Base-by-base conservation (phyloP, 2,329 filamentous ascomycete genomes). In the Pyricularia pennisetigena region DNA sequence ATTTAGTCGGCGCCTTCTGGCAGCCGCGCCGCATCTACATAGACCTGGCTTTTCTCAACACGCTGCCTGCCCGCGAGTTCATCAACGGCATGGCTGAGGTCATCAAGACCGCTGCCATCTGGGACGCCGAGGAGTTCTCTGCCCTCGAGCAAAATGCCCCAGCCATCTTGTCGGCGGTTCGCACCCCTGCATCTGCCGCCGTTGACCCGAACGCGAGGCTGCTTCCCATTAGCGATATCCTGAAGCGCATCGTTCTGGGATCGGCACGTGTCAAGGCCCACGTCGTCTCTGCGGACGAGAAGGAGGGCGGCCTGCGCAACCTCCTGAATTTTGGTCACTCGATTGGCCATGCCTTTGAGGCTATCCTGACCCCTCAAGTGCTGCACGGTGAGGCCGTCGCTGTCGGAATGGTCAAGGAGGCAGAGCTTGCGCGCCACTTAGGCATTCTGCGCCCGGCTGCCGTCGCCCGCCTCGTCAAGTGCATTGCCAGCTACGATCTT, bases 21-120 rank as follows among this genome's bases (percentile, higher is more conserved):
- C 95, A 99, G 77, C 95, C 95, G 4, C 86, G 90, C 74, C 89
- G 93, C 71, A 94, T 98, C 72, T 99, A 97, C 79, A 94, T 99
- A 73, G 95, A 99, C 78, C 83, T 98, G 70, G 86, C 89, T 68
- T 98, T 99, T 76, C 83, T 99, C 68, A 92, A 97, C 76, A 97
- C 93, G 0, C 83, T 99, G 24, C 94, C 94, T 0, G 89, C 90
- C 71, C 86, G 95, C 72, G 94, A 99, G 79, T 94, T 99, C 75
- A 93, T 97, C 79, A 99, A 99, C 77, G 95, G 95, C 70, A 97
- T 99, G 94, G 95, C 94, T 29, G 95, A 99, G 81, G 94, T 99
- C 32, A 86, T 97, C 77, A 97, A 97, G 86, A 99, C 95, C 3
- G 95, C 95, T 3, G 95, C 95, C 68, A 98, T 99, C 73, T 97